Evolutionary conservation across 2,329 filamentous ascomycete species (phyloP), one percentile per base, ranked within the genome.

Genomic region (Stachybotrys chlorohalonatus): DNA sequence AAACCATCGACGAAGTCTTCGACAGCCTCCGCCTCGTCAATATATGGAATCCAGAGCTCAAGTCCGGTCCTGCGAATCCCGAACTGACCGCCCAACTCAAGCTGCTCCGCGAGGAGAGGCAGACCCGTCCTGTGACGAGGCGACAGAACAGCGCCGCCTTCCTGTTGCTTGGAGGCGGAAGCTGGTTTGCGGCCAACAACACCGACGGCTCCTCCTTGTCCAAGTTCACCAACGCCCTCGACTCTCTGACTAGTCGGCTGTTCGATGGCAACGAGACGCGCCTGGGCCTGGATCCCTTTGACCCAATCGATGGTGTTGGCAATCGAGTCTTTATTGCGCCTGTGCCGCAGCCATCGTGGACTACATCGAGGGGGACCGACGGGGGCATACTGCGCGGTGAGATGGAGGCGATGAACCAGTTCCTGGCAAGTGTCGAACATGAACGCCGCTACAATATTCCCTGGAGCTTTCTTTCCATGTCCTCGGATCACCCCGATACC

Each of bases 31-130:
- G 64, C 31, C 60, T 85, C 31, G 70, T 79, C 50, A 85, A 84
- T 58, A 65, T 84, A 11, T 86, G 82, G 81, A 83, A 87, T 64
- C 83, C 84, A 0, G 84, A 73, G 68, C 70, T 86, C 30, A 81
- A 86, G 63, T 63, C 71, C 7, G 53, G 54, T 30, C 62, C 68
- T 13, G 72, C 52, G 53, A 61, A 57, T 57, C 51, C 54, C 13
- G 53, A 59, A 36, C 55, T 66, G 0, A 59, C 55, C 3, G 53
- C 60, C 13, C 58, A 66, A 48, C 59, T 68, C 17, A 13, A 62
- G 8, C 50, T 58, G n/a, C 60, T 64, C 11, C 54, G 54, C 32
- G 13, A 57, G 7, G 59, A 63, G 31, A 63, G 64, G 42, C 58
- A 58, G 32, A 47, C 56, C 46, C 57, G 31, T 1, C 52, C 57